A percentile compares a stretch with the other conserved stretches of the same genome.
Evolutionary conservation across 176 grass and related monocot genomes (phyloP).

Genomic region (Eremochloa ophiuroides): DNA sequence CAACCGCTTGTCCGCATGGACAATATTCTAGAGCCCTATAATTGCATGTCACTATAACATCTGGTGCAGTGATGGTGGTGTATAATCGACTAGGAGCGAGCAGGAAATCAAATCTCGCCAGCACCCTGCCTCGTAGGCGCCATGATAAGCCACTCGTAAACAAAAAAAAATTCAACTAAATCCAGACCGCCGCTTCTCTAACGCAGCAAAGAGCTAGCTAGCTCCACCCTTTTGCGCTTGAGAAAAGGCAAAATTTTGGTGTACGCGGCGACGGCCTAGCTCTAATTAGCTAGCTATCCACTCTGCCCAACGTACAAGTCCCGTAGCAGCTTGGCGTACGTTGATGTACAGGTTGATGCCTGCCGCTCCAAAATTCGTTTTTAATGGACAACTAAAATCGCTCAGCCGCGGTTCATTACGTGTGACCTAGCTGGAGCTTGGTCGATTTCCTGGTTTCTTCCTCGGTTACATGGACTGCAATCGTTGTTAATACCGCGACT

Average conservation of each 20-base stretch:
- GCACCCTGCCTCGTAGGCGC: conserved; percentile 27
- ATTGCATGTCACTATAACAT: conserved; percentile 24
- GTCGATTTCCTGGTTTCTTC: not conserved
- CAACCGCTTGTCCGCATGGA: not conserved
- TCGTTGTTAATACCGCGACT: not conserved
- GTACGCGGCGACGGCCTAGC: conserved; percentile 13
- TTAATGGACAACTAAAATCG: conserved; percentile 15
- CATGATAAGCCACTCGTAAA: conserved; percentile 20
- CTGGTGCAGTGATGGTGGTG: not conserved
- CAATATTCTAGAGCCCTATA: conserved; percentile 9
- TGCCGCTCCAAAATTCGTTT: not conserved
- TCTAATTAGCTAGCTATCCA: not conserved
- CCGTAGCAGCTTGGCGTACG: not conserved
- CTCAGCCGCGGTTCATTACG: not conserved
- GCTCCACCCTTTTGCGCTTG: conserved; percentile 27
- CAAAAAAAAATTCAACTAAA: not conserved
- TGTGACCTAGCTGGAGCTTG: conserved; percentile 26
- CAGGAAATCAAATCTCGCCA: not conserved
- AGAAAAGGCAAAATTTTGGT: conserved; percentile 20
- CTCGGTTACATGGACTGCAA: conserved; percentile 31
- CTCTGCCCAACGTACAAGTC: not conserved
- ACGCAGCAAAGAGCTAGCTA: not conserved
- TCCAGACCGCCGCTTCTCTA: not conserved
- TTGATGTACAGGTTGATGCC: too few species aligned
- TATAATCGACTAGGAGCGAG: conserved; percentile 17